Evolutionary conservation across 2,329 filamentous ascomycete species (phyloP).

Genomic region (Cryphonectria naterciae): DNA sequence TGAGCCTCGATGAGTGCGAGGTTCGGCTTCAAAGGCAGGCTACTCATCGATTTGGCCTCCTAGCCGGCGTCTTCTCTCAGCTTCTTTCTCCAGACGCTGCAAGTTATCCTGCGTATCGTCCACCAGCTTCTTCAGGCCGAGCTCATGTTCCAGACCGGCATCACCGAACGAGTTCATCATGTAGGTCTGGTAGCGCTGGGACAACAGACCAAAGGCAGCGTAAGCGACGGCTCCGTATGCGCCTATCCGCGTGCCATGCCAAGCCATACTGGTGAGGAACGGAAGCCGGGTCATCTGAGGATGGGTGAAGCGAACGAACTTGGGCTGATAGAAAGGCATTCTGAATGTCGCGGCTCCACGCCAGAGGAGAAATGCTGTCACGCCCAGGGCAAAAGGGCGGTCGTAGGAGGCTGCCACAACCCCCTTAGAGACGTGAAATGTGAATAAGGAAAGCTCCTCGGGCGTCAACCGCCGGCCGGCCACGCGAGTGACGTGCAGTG

Average conservation of each 20-base stretch:
- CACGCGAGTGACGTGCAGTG: neutral
- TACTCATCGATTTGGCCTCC: slow-evolving; percentile 7
- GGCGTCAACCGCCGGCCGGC: slow-evolving; percentile 15
- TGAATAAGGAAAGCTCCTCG: slow-evolving; percentile 9
- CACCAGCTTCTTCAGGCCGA: neutral
- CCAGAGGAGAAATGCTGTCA: slow-evolving; percentile 7
- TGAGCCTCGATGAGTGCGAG: neutral
- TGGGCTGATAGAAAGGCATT: slow-evolving; percentile 21
- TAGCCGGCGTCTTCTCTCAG: neutral
- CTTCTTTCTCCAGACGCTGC: neutral
- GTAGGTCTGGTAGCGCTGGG: neutral
- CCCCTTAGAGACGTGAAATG: slow-evolving; percentile 6
- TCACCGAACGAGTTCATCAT: neutral
- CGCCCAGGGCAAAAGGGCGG: slow-evolving; percentile 9
- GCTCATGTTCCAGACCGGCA: neutral
- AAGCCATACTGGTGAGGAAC: slow-evolving; percentile 1
- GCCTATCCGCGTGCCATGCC: slow-evolving; percentile 9
- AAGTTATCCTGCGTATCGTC: neutral
- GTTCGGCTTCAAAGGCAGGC: neutral
- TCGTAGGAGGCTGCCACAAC: slow-evolving; percentile 19
- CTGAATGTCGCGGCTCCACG: slow-evolving; percentile 13
- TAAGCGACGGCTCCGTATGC: slow-evolving; percentile 9
- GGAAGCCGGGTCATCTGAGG: slow-evolving; percentile 9
- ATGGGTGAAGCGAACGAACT: slow-evolving; percentile 8
- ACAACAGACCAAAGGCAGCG: neutral